A percentile compares a stretch with the other conserved stretches of the same genome.
Conservation (phyloP, 2,329 filamentous ascomycete genomes). For the Phyllosticta citribraziliensis region DNA sequence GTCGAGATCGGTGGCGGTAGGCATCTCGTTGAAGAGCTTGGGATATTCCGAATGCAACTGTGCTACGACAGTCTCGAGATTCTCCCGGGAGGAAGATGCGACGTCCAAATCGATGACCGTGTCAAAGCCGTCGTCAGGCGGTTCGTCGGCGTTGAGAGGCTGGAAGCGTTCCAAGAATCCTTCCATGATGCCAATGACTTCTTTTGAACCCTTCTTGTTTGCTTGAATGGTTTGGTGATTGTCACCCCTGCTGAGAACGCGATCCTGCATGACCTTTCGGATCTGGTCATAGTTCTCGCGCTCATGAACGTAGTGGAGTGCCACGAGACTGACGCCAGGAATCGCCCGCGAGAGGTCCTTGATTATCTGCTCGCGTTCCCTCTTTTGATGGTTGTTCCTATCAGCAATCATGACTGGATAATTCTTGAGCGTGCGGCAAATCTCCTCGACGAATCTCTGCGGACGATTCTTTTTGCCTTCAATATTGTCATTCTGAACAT, state of each 20-base stretch:
- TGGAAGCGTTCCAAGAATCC: slow-evolving; percentile 85
- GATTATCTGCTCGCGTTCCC: slow-evolving; percentile 81
- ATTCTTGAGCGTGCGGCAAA: slow-evolving; percentile 54
- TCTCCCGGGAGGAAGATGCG: slow-evolving; percentile 64
- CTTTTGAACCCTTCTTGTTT: slow-evolving; percentile 55
- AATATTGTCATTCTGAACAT: slow-evolving; percentile 96
- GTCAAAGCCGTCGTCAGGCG: slow-evolving; percentile 78
- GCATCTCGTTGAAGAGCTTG: slow-evolving; percentile 60
- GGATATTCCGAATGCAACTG: slow-evolving; percentile 70
- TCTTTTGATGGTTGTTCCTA: slow-evolving; percentile 83
- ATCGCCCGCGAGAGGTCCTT: slow-evolving; percentile 59
- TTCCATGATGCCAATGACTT: slow-evolving; percentile 88
- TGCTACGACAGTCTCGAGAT: slow-evolving; percentile 69
- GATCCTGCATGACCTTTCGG: slow-evolving; percentile 61
- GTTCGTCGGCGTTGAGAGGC: slow-evolving; percentile 52
- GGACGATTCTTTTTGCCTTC: slow-evolving; percentile 64
- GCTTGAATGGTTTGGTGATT: slow-evolving; percentile 98
- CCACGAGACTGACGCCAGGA: slow-evolving; percentile 62
- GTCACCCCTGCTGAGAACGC: slow-evolving; percentile 78
- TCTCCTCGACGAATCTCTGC: slow-evolving; percentile 62
- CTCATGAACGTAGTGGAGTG: slow-evolving; percentile 80
- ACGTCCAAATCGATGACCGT: slow-evolving; percentile 77
- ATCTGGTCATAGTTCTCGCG: slow-evolving; percentile 57
- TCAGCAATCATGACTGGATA: slow-evolving; percentile 76
- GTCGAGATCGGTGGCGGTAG: slow-evolving; percentile 65